Conservation (phyloP, 805 yeast species). For the Cyberlindnera lachancei region DNA sequence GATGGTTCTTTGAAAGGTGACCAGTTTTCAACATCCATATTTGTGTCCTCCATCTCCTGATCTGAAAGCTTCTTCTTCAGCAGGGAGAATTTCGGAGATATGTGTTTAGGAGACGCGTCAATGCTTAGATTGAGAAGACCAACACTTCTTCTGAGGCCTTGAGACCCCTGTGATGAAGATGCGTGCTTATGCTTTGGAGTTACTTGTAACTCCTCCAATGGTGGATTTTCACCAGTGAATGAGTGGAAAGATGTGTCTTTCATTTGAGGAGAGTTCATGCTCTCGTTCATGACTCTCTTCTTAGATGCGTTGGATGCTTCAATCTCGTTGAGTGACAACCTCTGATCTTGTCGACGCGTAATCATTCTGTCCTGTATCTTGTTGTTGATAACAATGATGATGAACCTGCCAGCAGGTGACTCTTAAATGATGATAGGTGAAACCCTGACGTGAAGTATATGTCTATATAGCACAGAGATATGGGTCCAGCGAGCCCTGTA, state of each 20-base stretch:
- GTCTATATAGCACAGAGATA: too few species aligned
- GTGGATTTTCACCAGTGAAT: slow-evolving; percentile 5
- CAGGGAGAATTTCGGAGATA: slow-evolving; percentile 18
- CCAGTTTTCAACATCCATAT: slow-evolving; percentile 23
- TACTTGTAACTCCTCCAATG: slow-evolving; percentile 7
- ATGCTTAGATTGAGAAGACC: slow-evolving; percentile 44
- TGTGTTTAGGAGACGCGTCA: slow-evolving; percentile 26
- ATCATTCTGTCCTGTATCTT: too few species aligned
- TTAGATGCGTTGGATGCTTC: slow-evolving; percentile 8
- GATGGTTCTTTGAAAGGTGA: slow-evolving; percentile 24
- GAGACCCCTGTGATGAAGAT: slow-evolving; percentile 23
- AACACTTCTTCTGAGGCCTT: slow-evolving; percentile 41
- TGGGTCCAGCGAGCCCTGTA: too few species aligned
- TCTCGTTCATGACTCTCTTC: slow-evolving; percentile 20
- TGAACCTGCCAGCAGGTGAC: too few species aligned
- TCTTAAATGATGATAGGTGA: too few species aligned
- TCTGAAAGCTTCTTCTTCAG: slow-evolving; percentile 14
- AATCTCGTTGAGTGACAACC: too few species aligned
- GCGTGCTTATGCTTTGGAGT: slow-evolving; percentile 18
- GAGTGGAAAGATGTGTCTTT: slow-evolving; percentile 12
- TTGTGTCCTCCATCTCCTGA: slow-evolving; percentile 15
- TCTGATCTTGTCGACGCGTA: too few species aligned
- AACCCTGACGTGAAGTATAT: too few species aligned
- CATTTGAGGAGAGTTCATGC: slow-evolving; percentile 21
- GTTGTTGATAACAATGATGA: too few species aligned